Conservation (phyloP, 176 grass and related monocot genomes). For the Musa troglodytarum region DNA sequence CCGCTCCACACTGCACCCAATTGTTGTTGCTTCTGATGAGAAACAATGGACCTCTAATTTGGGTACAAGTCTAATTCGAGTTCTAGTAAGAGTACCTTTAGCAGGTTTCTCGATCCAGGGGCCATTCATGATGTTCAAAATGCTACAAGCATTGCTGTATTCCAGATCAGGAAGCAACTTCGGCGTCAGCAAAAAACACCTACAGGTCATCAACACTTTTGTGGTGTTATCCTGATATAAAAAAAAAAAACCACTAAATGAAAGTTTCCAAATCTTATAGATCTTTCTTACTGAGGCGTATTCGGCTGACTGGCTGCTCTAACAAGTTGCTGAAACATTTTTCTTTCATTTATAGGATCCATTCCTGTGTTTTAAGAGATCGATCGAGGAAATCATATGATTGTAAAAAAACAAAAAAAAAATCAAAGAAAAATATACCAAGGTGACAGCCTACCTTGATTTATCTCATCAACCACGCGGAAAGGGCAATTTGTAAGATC, state of each 20-base stretch:
- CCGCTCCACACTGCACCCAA: slow-evolving; percentile 14
- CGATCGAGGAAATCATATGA: slow-evolving; percentile 4
- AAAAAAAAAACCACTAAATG: too few relatives aligned
- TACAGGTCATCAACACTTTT: slow-evolving; percentile 11
- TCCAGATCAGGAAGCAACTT: slow-evolving; percentile 87
- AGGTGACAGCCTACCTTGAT: slow-evolving; percentile 52
- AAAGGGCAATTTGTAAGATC: slow-evolving; percentile 93
- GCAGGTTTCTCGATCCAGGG: slow-evolving; percentile 82
- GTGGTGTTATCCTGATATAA: neutral
- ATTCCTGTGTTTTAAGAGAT: slow-evolving; percentile 48
- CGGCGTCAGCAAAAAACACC: slow-evolving; percentile 92
- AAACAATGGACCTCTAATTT: neutral
- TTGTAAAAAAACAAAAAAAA: neutral
- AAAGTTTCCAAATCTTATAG: neutral
- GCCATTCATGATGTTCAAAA: slow-evolving; percentile 96
- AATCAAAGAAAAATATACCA: neutral
- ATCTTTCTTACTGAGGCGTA: slow-evolving; percentile 69
- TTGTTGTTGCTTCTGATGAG: neutral
- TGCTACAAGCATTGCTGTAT: slow-evolving; percentile 81
- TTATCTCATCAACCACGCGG: slow-evolving; percentile 95
- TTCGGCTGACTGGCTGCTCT: slow-evolving; percentile 85
- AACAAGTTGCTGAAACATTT: slow-evolving; percentile 98
- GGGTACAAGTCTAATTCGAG: neutral
- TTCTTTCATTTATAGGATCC: slow-evolving; percentile 97
- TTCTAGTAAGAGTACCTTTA: slow-evolving; percentile 27